phyloP scores from a whole-genome alignment of 768 basidiomycete genomes.

The Naganishia antarctica region DNA sequence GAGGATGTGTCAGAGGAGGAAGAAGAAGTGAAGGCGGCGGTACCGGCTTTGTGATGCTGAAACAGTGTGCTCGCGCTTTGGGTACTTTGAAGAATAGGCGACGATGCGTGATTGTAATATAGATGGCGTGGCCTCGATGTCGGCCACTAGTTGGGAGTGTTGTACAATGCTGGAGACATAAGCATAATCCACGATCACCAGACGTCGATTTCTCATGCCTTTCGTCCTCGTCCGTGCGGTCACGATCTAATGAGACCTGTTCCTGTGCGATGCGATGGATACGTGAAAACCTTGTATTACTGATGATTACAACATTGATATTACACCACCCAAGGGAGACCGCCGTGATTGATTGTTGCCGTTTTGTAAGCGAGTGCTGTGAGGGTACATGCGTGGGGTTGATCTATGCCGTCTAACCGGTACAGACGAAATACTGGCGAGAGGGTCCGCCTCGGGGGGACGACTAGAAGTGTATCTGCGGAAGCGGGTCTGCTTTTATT shows the following conservation, averaged over 20 bases:
- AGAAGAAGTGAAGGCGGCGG: conserved; percentile 48
- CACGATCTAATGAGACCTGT: neutral
- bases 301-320: conserved; percentile 3
- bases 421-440: neutral
- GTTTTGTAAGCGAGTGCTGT: neutral
- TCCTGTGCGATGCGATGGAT: neutral
- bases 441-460: neutral
- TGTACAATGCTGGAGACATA: neutral
- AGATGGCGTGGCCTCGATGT: neutral
- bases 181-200: neutral
- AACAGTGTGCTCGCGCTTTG: neutral
- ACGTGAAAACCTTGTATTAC: neutral
- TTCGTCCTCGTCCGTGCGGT: too few species aligned
- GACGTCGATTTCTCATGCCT: too few species aligned
- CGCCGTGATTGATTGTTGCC: neutral
- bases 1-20: conserved; percentile 59
- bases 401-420: neutral
- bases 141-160: neutral
- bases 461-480: conserved; percentile 42
- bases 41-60: neutral
- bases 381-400: neutral
- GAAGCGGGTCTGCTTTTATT: conserved; percentile 80
- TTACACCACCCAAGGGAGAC: neutral
- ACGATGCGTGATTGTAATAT: neutral
- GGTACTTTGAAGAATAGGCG: neutral